Conservation (phyloP, 148 eudicot genomes). For the Rhododendron ferrugineum region DNA sequence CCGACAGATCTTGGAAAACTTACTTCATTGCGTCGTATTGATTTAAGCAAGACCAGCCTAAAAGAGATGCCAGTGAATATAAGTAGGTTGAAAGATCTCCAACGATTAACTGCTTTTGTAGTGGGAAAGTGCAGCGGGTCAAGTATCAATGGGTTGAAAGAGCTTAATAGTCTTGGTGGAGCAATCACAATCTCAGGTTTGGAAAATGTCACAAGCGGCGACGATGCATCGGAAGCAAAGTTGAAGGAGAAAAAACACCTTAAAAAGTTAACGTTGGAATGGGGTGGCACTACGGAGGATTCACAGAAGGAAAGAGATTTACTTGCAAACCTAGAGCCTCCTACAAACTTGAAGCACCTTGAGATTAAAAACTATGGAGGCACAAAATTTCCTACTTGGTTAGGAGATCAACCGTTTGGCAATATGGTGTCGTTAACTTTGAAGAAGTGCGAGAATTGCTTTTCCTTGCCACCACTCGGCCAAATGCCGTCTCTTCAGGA, state of each 20-base stretch:
- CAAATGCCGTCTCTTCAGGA: slow-evolving; percentile 9
- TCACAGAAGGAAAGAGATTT: not conserved
- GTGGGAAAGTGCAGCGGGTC: not conserved
- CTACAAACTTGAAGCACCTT: not conserved
- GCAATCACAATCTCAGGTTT: not conserved
- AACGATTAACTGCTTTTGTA: not conserved
- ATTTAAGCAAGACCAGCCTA: too few relatives aligned
- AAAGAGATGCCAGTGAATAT: too few relatives aligned
- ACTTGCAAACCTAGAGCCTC: slow-evolving; percentile 7
- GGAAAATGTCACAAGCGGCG: not conserved
- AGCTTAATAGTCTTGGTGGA: not conserved
- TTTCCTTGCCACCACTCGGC: not conserved
- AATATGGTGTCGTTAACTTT: not conserved
- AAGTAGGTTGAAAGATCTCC: too few relatives aligned
- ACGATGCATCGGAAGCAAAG: slow-evolving; percentile 5
- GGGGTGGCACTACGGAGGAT: not conserved
- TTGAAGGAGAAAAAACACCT: slow-evolving; percentile 2
- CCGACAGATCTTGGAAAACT: too few relatives aligned
- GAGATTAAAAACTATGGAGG: not conserved
- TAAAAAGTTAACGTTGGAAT: not conserved
- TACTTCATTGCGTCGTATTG: too few relatives aligned
- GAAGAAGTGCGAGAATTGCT: not conserved
- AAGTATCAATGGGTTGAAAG: not conserved
- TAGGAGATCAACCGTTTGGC: not conserved
- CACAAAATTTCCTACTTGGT: slow-evolving; percentile 5